Evolutionary conservation across 768 basidiomycete species (phyloP).

Genomic region (Chlorophyllum brunneum): DNA sequence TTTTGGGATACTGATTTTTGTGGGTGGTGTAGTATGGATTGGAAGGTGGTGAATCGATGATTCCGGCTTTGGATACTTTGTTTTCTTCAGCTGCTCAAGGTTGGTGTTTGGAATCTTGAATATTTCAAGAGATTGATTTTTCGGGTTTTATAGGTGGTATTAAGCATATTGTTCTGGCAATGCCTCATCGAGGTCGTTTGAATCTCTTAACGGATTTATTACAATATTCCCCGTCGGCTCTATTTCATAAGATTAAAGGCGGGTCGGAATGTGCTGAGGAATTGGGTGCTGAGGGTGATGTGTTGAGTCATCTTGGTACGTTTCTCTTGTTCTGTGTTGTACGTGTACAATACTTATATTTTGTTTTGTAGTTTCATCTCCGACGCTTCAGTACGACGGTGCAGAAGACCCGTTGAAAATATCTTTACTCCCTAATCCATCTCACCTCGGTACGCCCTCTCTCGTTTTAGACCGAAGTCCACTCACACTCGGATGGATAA

Average conservation of each 20-base stretch:
- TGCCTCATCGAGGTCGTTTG: conserved; percentile 87
- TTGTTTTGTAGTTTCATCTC: conserved; percentile 52
- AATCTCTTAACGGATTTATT: conserved; percentile 82
- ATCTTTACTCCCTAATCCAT: conserved; percentile 77
- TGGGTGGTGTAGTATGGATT: conserved; percentile 60
- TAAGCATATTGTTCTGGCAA: conserved; percentile 71
- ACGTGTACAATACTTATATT: neutral
- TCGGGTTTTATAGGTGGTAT: conserved; percentile 49
- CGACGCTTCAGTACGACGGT: conserved; percentile 54
- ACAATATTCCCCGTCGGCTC: conserved; percentile 55
- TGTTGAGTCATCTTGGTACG: conserved; percentile 79
- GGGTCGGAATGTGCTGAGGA: conserved; percentile 67
- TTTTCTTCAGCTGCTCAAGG: conserved; percentile 65
- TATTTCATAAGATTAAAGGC: conserved; percentile 89
- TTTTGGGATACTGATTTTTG: neutral
- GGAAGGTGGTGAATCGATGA: conserved; percentile 93
- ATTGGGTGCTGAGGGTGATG: conserved; percentile 73
- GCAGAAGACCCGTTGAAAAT: conserved; percentile 54
- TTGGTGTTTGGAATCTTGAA: conserved; percentile 16
- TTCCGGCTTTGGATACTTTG: conserved; percentile 78
- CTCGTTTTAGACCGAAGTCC: conserved; percentile 5
- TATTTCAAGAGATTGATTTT: neutral
- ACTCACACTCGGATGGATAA: neutral
- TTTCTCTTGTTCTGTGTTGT: conserved; percentile 3
- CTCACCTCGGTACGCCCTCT: conserved; percentile 55